Evolutionary conservation across 371 early-diverging fungal species (phyloP).

Genomic region (Mortierella sp.): DNA sequence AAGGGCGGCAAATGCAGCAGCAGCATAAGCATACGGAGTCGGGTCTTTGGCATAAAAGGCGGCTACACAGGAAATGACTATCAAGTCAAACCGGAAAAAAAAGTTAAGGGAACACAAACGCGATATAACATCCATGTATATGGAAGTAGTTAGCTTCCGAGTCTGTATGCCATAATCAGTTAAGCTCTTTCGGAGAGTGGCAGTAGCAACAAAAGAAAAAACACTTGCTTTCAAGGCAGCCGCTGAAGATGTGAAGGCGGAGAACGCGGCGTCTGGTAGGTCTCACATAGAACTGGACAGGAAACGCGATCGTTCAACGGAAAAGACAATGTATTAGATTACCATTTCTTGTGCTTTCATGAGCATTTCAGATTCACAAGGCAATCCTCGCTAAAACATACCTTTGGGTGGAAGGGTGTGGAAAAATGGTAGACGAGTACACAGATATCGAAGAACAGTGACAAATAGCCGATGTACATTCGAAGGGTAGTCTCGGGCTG

Average conservation of each 20-base stretch:
- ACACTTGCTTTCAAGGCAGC: conserved; percentile 45
- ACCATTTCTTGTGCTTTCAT: background rate
- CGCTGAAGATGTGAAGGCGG: conserved; percentile 30
- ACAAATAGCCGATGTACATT: conserved; percentile 43
- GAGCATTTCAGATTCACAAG: background rate
- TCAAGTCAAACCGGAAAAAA: background rate
- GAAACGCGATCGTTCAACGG: background rate
- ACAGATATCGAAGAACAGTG: conserved; percentile 38
- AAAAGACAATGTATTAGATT: background rate
- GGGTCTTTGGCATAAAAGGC: conserved; percentile 51
- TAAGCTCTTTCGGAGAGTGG: no score
- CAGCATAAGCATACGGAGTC: conserved; percentile 39
- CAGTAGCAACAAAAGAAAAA: no score
- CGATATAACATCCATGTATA: no score
- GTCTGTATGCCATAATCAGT: no score
- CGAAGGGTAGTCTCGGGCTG: conserved; percentile 21
- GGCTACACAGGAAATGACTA: conserved; percentile 35
- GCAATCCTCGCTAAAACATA: background rate
- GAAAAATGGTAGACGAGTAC: conserved; percentile 43
- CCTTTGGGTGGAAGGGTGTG: conserved; percentile 51
- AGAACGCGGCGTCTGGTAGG: conserved; percentile 29
- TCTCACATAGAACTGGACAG: conserved; percentile 52
- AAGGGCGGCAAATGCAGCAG: conserved; percentile 25
- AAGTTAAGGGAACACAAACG: background rate
- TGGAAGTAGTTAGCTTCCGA: no score